Percentiles rank a stretch among this genome's conserved stretches.
phyloP scores from a whole-genome alignment of 2,329 filamentous ascomycete genomes.

The Ascochyta rabiei region DNA sequence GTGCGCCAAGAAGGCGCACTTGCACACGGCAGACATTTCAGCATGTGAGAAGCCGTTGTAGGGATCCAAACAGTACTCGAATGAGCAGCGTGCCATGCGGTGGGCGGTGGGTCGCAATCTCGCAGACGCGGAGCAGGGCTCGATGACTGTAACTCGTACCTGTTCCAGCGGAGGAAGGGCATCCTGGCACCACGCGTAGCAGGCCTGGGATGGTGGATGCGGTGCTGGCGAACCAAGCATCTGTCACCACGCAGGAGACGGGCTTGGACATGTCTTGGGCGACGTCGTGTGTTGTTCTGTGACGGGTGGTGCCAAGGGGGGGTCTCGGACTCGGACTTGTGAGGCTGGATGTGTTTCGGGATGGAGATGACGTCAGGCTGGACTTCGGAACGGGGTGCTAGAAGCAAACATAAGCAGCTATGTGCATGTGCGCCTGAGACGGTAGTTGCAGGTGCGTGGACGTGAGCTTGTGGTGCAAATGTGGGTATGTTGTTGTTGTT shows the following conservation, averaged over 20 bases:
- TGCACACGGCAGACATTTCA: neutral
- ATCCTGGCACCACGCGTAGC: neutral
- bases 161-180: conserved; percentile 1
- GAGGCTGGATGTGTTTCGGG: neutral
- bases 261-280: conserved; percentile 7
- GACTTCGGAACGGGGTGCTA: neutral
- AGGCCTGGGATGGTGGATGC: neutral
- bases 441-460: neutral
- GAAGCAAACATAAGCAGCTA: neutral
- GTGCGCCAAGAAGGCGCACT: conserved; percentile 7
- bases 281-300: neutral
- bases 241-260: conserved; percentile 12
- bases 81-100: conserved; percentile 1
- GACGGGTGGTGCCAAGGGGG: neutral
- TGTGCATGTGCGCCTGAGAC: neutral
- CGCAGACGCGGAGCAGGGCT: neutral
- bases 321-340: conserved; percentile 2
- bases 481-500: conserved; percentile 4
- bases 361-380: neutral
- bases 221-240: conserved; percentile 9
- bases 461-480: neutral
- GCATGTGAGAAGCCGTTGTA: conserved; percentile 6
- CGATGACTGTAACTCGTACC: conserved; percentile 7
- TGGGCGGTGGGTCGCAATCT: neutral
- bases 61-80: conserved; percentile 3